These are phyloP conservation scores for Austroboletus eburneus DNA, from an alignment of 768 basidiomycete species.

Conservation along the genomic window DNA sequence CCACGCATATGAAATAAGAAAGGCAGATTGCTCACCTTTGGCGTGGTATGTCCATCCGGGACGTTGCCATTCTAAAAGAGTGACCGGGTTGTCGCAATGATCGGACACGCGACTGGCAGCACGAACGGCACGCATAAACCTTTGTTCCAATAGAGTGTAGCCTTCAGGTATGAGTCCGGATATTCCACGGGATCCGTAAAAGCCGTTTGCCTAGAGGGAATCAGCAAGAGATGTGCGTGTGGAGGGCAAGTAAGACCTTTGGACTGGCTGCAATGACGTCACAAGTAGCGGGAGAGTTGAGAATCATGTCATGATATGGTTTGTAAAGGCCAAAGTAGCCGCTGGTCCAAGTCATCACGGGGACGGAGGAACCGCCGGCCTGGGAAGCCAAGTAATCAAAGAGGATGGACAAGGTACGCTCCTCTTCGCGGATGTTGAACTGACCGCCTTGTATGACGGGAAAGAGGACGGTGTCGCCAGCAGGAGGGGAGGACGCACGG, in stretches of 20 bases:
- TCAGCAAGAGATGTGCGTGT: background rate
- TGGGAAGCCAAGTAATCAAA: conserved; percentile 46
- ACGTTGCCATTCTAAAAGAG: conserved; percentile 83
- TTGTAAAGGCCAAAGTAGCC: conserved; percentile 91
- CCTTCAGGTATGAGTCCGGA: conserved; percentile 95
- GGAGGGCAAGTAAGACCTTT: conserved; percentile 46
- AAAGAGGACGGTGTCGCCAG: conserved; percentile 52
- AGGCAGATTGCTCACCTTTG: conserved; percentile 58
- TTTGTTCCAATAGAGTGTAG: conserved; percentile 83
- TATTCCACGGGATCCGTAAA: conserved; percentile 83
- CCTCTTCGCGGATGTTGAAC: conserved; percentile 84
- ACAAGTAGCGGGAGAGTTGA: conserved; percentile 56
- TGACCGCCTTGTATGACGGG: conserved; percentile 91
- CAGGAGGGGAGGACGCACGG: conserved; percentile 7
- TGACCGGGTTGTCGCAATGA: conserved; percentile 44
- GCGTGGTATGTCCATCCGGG: conserved; percentile 97
- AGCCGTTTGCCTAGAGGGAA: conserved; percentile 81
- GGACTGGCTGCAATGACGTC: conserved; percentile 84
- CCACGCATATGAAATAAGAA: background rate
- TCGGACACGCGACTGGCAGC: conserved; percentile 38
- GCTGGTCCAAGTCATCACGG: conserved; percentile 79
- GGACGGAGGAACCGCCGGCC: conserved; percentile 23
- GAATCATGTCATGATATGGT: conserved; percentile 70
- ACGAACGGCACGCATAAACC: conserved; percentile 67
- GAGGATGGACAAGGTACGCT: conserved; percentile 52